Evolutionary conservation across 345 rosid species (phyloP).

Genomic region (Draba incana): DNA sequence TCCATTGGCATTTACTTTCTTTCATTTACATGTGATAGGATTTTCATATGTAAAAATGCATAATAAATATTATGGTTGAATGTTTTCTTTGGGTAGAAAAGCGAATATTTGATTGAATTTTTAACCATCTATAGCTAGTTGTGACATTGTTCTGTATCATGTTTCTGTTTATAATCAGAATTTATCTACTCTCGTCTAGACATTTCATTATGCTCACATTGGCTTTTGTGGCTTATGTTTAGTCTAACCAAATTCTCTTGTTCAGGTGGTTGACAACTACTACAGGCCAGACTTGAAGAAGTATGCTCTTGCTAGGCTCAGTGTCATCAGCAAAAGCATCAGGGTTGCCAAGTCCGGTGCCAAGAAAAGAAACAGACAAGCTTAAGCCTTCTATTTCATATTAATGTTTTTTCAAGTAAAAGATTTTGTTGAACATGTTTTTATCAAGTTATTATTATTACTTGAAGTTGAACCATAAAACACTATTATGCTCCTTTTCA

Average conservation of each 20-base stretch:
- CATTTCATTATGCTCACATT: background rate
- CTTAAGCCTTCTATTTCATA: conserved; percentile 1
- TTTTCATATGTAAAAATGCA: no score
- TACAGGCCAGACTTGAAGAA: conserved; percentile 90
- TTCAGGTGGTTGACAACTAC: conserved; percentile 78
- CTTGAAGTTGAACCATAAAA: conserved; percentile 30
- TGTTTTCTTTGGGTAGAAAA: no score
- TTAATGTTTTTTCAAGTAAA: conserved; percentile 21
- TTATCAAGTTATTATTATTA: conserved; percentile 7
- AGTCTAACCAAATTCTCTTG: background rate
- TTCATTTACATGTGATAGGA: no score
- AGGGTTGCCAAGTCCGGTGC: conserved; percentile 87
- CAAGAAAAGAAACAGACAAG: conserved; percentile 92
- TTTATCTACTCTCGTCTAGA: background rate
- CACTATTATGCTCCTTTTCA: conserved; percentile 16
- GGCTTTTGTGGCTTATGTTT: background rate
- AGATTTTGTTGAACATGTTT: conserved; percentile 40
- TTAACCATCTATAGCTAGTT: no score
- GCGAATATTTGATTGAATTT: no score
- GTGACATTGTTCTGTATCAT: background rate
- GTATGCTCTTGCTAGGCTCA: conserved; percentile 89
- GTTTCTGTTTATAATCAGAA: background rate
- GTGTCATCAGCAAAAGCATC: conserved; percentile 74
- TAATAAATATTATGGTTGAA: no score
- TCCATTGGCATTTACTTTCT: no score